A percentile compares a stretch with the other conserved stretches of the same genome.
phyloP scores from a whole-genome alignment of 108 stramenopile species.

The Pinguiococcus pyrenoidosus region DNA sequence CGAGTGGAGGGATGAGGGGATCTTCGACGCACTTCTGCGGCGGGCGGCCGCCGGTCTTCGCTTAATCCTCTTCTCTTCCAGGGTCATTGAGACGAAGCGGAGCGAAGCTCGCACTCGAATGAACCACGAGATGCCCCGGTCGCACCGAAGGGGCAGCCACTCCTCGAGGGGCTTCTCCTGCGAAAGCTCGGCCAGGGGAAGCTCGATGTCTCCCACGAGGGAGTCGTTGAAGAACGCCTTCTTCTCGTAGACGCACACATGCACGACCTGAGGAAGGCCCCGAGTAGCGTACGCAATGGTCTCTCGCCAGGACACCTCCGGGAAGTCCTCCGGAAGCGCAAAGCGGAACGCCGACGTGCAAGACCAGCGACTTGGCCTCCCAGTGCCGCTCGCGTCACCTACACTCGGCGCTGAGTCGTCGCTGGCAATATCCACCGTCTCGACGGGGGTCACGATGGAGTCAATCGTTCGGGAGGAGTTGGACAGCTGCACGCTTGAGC shows the following conservation, averaged over 20 bases:
- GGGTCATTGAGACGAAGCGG: no score
- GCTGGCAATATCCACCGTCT: neutral
- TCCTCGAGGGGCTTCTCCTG: conserved; percentile 14
- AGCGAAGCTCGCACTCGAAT: no score
- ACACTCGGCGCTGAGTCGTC: conserved; percentile 3
- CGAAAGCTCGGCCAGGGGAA: conserved; percentile 10
- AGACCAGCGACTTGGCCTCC: conserved; percentile 6
- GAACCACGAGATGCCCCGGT: conserved; percentile 22
- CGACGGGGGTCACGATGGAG: neutral
- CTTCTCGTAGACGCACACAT: conserved; percentile 11
- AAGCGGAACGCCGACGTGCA: conserved; percentile 11
- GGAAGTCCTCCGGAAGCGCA: conserved; percentile 16
- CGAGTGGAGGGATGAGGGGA: no score
- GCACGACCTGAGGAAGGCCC: conserved; percentile 9
- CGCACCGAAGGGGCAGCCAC: conserved; percentile 17
- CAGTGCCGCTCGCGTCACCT: conserved; percentile 10
- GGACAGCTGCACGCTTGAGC: neutral
- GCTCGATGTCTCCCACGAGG: conserved; percentile 21
- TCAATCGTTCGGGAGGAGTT: neutral
- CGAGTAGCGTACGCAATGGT: neutral
- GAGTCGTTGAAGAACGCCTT: conserved; percentile 14
- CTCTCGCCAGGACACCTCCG: neutral
- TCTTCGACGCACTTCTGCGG: no score
- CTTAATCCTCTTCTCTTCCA: no score
- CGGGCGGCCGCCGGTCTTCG: no score